Base-by-base conservation (phyloP, 768 basidiomycete species). In the Agrocybe praecox region DNA sequence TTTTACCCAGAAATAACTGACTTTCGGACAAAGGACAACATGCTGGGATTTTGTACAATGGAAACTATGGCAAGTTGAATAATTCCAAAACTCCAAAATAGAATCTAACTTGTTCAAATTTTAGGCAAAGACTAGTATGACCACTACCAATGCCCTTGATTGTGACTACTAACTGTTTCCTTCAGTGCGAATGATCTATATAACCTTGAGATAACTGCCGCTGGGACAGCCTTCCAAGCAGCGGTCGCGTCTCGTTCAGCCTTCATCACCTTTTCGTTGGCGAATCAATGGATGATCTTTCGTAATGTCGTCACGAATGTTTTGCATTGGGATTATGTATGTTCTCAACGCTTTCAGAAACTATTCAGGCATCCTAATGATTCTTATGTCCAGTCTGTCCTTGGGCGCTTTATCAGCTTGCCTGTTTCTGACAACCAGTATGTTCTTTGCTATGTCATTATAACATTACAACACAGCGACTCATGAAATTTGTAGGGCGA, bases 241-340 rank as follows among this genome's bases (percentile, higher is more conserved):
- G 69, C 69, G 11, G 56, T 67, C 11, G 62, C 64, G 8, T 70
- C 78, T 6, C 71, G 75, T 59, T 53, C 62, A 29, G 85, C 86
- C 0, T 81, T 89, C 53, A 78, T 76, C 6, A 78, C 77, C 5
- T 68, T 87, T 7, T 73, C 88, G 52, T 74, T 81, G 24, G 88
- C 80, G 2, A 74, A 82, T 55, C 73, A 75, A 43, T 90, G 88
- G 88, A 87, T 88, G 86, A 83, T 87, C 21, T 87, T 80, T 65
- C 72, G 73, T n/a, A 88, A 89, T 63, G 68, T 72, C 11, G 46
- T 77, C 23, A 86, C 87, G 0, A 67, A 75, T 12, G 77, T 83
- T 22, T 62, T 84, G 46, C 86, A 88, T 64, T 90, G 86, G 85
- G 88, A 90, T 62, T 83, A 86, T 62, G 86, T 88, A 55, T 64